Evolutionary conservation across 768 basidiomycete genomes (phyloP).

Genomic region (Amanita pseudoporphyria): DNA sequence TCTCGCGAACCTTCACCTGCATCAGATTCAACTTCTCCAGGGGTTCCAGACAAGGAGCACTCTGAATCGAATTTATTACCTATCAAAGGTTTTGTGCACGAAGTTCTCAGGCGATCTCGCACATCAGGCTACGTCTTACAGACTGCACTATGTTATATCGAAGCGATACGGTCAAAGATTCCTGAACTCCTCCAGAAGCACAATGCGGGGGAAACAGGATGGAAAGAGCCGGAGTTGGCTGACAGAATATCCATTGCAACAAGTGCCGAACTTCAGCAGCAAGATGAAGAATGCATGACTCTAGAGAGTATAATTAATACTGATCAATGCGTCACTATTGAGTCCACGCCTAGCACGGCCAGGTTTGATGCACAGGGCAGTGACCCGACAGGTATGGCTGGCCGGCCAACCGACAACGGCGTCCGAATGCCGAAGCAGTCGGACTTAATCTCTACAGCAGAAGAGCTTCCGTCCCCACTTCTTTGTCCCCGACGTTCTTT

Average conservation of each 20-base stretch:
- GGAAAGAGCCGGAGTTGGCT: slow-evolving; percentile 30
- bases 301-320: slow-evolving; percentile 12
- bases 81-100: slow-evolving; percentile 75
- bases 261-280: slow-evolving; percentile 31
- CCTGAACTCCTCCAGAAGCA: slow-evolving; percentile 52
- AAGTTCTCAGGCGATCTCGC: slow-evolving; percentile 78
- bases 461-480: slow-evolving; percentile 63
- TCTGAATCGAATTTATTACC: slow-evolving; percentile 31
- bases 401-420: slow-evolving; percentile 11
- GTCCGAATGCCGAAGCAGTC: slow-evolving; percentile 10
- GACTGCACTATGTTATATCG: slow-evolving; percentile 81
- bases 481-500: slow-evolving; percentile 86
- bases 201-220: slow-evolving; percentile 30
- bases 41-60: slow-evolving; percentile 6
- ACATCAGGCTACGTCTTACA: slow-evolving; percentile 80
- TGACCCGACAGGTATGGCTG: neutral
- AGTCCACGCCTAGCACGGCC: neutral
- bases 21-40: slow-evolving; percentile 10
- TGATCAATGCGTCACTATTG: neutral
- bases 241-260: slow-evolving; percentile 33
- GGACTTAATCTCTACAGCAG: slow-evolving; percentile 10
- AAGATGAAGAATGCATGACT: slow-evolving; percentile 22
- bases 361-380: neutral
- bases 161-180: slow-evolving; percentile 67
- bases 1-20: slow-evolving; percentile 20